A percentile compares a stretch with the other conserved stretches of the same genome.
phyloP scores from a whole-genome alignment of 139 green algal species.

The Medakamo hakoo region DNA sequence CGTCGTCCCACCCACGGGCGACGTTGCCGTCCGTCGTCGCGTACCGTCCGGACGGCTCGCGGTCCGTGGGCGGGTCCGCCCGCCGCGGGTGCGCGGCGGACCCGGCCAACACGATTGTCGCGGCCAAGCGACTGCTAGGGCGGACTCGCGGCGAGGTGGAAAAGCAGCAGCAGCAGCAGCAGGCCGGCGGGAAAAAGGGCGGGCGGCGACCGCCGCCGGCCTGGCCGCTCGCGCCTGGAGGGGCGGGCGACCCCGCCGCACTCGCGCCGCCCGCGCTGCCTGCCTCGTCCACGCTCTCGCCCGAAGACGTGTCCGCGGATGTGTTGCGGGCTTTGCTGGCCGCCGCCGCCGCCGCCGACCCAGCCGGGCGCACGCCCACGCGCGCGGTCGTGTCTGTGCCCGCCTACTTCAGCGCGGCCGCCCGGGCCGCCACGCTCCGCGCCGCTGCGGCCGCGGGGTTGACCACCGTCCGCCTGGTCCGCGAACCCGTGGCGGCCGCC shows the following conservation, averaged over 20 bases:
- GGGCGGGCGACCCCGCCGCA: background rate
- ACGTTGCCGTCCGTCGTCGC: conserved; percentile 57
- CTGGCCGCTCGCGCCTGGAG: too few relatives aligned
- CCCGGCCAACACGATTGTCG: conserved; percentile 58
- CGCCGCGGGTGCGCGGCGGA: conserved; percentile 17
- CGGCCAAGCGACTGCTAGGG: conserved; percentile 77
- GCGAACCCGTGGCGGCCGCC: conserved; percentile 69
- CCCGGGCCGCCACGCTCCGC: conserved; percentile 53
- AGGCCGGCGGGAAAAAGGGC: too few relatives aligned
- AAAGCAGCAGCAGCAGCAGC: too few relatives aligned
- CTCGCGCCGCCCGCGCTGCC: conserved; percentile 20
- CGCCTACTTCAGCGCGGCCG: conserved; percentile 67
- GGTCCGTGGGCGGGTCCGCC: conserved; percentile 43
- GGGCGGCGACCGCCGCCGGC: too few relatives aligned
- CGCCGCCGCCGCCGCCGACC: conserved; percentile 12
- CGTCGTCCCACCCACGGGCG: too few relatives aligned
- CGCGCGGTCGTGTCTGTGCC: conserved; percentile 80
- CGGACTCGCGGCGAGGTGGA: conserved; percentile 23
- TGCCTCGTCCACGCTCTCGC: conserved; percentile 27
- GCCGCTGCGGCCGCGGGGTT: conserved; percentile 64
- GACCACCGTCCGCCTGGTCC: conserved; percentile 56
- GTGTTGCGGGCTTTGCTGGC: conserved; percentile 27
- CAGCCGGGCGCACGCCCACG: conserved; percentile 11
- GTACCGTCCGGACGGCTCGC: conserved; percentile 23
- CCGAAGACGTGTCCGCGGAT: conserved; percentile 54